phyloP scores from a whole-genome alignment of 495 filamentous ascomycete genomes.

The Lindgomyces ingoldianus region DNA sequence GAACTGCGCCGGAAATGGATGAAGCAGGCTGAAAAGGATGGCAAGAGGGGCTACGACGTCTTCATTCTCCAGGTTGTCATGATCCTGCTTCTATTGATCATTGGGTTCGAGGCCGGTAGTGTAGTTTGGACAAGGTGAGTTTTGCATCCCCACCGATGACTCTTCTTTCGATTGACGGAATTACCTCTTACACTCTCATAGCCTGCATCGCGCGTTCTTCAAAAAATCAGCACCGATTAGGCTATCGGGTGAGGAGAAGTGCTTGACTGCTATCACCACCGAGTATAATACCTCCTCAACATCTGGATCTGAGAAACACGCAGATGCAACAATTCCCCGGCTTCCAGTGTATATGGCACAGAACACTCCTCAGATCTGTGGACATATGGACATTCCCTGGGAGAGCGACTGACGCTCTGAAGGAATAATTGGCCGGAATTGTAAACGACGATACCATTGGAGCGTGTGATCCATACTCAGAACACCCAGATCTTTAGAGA shows the following conservation, averaged over 20 bases:
- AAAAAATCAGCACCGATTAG: not conserved
- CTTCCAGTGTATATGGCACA: no score
- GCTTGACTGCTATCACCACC: not conserved
- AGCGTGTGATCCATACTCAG: no score
- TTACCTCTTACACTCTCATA: not conserved
- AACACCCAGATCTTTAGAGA: no score
- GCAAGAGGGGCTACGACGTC: not conserved
- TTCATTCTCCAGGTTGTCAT: not conserved
- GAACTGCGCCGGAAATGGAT: not conserved
- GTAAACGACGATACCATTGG: no score
- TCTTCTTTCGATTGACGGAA: not conserved
- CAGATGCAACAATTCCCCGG: no score
- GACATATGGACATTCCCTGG: no score
- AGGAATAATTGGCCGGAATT: no score
- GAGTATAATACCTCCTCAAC: no score
- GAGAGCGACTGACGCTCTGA: no score
- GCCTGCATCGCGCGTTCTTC: not conserved
- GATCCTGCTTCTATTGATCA: slow-evolving; percentile 3
- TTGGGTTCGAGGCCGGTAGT: not conserved
- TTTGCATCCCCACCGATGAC: not conserved
- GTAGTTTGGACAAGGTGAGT: slow-evolving; percentile 2
- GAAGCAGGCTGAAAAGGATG: not conserved
- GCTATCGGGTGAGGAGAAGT: not conserved
- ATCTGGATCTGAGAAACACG: no score
- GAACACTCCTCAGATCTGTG: no score